phyloP scores from a whole-genome alignment of 805 yeast species.

The Vanderwaltozyma verrucispora region DNA sequence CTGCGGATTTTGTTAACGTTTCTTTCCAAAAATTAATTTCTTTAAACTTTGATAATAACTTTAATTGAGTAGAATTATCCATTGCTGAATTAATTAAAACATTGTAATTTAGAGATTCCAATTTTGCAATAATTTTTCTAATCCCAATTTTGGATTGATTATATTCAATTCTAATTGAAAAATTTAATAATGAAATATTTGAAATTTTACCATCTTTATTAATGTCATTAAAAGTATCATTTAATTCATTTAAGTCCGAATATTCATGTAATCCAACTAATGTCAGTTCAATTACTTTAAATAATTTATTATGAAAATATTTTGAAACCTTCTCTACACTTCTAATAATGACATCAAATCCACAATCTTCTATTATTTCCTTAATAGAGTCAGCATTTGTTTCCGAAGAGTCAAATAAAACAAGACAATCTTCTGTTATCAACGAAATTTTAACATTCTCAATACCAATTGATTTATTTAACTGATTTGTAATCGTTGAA shows the following conservation, averaged over 20 bases:
- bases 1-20: slow-evolving; percentile 41
- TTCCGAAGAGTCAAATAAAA: slow-evolving; percentile 36
- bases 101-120: slow-evolving; percentile 42
- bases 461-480: slow-evolving; percentile 43
- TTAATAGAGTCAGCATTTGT: slow-evolving; percentile 29
- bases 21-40: slow-evolving; percentile 66
- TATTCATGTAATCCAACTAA: not conserved
- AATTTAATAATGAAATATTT: slow-evolving; percentile 2
- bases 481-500: slow-evolving; percentile 48
- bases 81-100: slow-evolving; percentile 38
- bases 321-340: no score
- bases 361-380: slow-evolving; percentile 62
- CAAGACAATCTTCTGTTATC: slow-evolving; percentile 61
- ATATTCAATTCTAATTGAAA: slow-evolving; percentile 32
- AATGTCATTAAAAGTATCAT: not conserved
- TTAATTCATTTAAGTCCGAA: not conserved
- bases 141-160: slow-evolving; percentile 47
- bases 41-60: slow-evolving; percentile 51
- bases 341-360: slow-evolving; percentile 50
- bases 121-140: slow-evolving; percentile 45
- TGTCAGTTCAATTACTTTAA: not conserved
- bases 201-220: slow-evolving; percentile 1
- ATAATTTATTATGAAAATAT: no score
- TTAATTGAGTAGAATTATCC: slow-evolving; percentile 60
- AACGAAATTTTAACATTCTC: slow-evolving; percentile 52